Evolutionary conservation across 2,329 filamentous ascomycete genomes (phyloP).

Genomic region (Colletotrichum sp.): DNA sequence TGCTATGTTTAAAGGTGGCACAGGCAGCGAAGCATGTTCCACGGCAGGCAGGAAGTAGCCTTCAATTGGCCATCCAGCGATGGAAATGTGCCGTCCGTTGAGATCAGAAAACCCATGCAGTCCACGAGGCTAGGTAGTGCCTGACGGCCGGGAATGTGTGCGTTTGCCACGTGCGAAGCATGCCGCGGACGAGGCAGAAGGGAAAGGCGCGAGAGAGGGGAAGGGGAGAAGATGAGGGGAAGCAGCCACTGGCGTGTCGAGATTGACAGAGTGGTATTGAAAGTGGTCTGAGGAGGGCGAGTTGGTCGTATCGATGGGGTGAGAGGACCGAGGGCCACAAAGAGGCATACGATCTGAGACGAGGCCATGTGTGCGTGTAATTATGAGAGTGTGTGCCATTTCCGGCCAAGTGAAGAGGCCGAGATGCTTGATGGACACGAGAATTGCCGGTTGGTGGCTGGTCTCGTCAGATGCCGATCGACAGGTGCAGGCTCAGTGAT

Average conservation of each 20-base stretch:
- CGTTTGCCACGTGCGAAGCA: slow-evolving; percentile 17
- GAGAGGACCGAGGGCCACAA: background rate
- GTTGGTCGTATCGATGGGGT: background rate
- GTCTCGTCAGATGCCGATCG: slow-evolving; percentile 13
- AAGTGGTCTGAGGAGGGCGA: slow-evolving; percentile 8
- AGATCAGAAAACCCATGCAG: background rate
- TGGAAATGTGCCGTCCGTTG: background rate
- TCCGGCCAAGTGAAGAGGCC: background rate
- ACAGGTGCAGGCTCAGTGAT: background rate
- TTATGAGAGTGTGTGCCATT: background rate
- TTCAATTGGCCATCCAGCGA: background rate
- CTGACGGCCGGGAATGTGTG: background rate
- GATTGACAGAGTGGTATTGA: background rate
- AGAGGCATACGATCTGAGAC: background rate
- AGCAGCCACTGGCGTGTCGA: background rate
- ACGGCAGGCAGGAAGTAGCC: background rate
- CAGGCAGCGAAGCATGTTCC: background rate
- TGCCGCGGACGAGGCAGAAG: background rate
- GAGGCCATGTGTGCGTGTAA: background rate
- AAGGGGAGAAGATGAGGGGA: background rate
- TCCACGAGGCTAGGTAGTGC: background rate
- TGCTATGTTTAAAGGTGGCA: background rate
- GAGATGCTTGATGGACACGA: background rate
- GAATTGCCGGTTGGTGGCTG: background rate
- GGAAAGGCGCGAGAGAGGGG: background rate